These are phyloP conservation scores for Ogataea philodendri DNA, from an alignment of 805 yeast species.

Conservation along the genomic window DNA sequence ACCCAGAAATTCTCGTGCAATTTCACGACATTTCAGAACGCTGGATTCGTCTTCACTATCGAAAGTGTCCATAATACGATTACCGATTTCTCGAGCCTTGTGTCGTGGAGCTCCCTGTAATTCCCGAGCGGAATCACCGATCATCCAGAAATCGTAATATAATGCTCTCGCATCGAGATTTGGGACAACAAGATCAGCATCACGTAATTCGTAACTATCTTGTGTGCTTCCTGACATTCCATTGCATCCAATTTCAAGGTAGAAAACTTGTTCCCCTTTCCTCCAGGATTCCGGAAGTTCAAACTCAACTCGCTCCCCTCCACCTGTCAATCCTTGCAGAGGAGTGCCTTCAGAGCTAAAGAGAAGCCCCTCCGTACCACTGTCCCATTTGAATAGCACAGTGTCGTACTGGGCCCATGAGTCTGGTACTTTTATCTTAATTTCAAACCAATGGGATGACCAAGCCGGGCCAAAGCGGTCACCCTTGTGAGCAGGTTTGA, in stretches of 20 bases:
- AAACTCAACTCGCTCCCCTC: slow-evolving; percentile 76
- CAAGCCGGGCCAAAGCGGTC: slow-evolving; percentile 90
- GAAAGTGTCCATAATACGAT: slow-evolving; percentile 77
- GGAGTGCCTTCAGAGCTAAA: slow-evolving; percentile 67
- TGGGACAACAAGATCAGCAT: slow-evolving; percentile 80
- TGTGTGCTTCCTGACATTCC: slow-evolving; percentile 80
- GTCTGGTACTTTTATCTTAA: slow-evolving; percentile 62
- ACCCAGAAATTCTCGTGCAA: slow-evolving; percentile 68
- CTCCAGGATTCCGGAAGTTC: slow-evolving; percentile 58
- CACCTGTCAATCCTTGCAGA: slow-evolving; percentile 82
- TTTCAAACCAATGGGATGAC: slow-evolving; percentile 93
- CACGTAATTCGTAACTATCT: slow-evolving; percentile 59
- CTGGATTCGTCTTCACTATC: slow-evolving; percentile 65
- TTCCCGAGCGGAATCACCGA: slow-evolving; percentile 91
- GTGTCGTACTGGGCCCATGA: slow-evolving; percentile 53
- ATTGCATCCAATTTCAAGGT: slow-evolving; percentile 88
- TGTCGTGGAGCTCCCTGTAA: slow-evolving; percentile 80
- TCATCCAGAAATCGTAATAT: slow-evolving; percentile 78
- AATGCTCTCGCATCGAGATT: slow-evolving; percentile 77
- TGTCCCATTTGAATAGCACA: slow-evolving; percentile 78
- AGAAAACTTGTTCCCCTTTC: slow-evolving; percentile 60
- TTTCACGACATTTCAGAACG: slow-evolving; percentile 59
- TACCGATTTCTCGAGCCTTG: slow-evolving; percentile 77
- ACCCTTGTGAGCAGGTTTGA: slow-evolving; percentile 62
- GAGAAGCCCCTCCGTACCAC: slow-evolving; percentile 80